phyloP scores from a whole-genome alignment of 345 rosid genomes.

The Melaleuca quinquenervia region DNA sequence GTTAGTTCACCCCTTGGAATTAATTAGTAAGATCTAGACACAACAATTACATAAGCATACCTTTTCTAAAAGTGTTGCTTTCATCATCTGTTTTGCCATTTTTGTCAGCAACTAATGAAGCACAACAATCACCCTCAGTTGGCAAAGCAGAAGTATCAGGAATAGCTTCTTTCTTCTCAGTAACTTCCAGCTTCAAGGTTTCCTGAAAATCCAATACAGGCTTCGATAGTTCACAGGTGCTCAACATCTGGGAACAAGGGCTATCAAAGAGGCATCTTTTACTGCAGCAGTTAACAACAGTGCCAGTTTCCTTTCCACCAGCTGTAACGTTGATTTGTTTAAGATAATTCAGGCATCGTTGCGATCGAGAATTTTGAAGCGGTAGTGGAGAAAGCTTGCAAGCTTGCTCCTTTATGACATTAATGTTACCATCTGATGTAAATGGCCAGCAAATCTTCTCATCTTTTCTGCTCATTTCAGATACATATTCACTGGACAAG shows the following conservation, averaged over 20 bases:
- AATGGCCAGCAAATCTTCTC: slow-evolving; percentile 53
- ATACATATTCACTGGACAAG: slow-evolving; percentile 46
- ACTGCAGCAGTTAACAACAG: neutral
- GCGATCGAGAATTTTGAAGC: slow-evolving; percentile 43
- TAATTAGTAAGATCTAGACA: neutral
- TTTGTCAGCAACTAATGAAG: slow-evolving; percentile 12
- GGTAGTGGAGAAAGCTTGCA: slow-evolving; percentile 36
- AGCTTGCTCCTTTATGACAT: slow-evolving; percentile 13
- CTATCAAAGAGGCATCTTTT: slow-evolving; percentile 6
- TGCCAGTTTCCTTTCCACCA: slow-evolving; percentile 4
- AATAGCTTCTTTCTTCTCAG: slow-evolving; percentile 9
- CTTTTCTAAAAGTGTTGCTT: slow-evolving; percentile 7
- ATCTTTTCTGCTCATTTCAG: slow-evolving; percentile 37
- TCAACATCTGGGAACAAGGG: slow-evolving; percentile 9
- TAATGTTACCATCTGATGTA: slow-evolving; percentile 17
- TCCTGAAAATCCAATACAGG: slow-evolving; percentile 15
- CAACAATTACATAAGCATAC: neutral
- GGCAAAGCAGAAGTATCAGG: slow-evolving; percentile 10
- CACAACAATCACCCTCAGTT: slow-evolving; percentile 7
- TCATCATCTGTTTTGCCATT: slow-evolving; percentile 12
- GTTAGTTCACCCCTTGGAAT: neutral
- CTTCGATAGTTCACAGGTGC: slow-evolving; percentile 1
- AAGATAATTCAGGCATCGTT: slow-evolving; percentile 40
- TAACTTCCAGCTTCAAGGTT: slow-evolving; percentile 7
- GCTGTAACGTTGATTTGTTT: slow-evolving; percentile 14